Evolutionary conservation across 2,329 filamentous ascomycete genomes (phyloP).

Genomic region (Exophiala mesophila): DNA sequence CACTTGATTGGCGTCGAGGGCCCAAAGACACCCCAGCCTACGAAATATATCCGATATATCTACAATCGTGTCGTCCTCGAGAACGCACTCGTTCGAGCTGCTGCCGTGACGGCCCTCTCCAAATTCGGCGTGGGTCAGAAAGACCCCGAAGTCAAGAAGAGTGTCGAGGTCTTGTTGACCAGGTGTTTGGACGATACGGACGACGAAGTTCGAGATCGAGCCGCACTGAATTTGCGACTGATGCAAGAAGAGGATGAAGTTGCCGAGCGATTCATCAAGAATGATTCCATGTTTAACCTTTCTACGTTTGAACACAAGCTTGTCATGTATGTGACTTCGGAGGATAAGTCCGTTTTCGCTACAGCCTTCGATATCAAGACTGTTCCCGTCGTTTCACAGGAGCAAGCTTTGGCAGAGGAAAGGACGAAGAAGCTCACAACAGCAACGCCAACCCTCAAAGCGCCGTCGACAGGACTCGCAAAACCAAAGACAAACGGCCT

Average conservation of each 20-base stretch:
- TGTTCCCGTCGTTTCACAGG: conserved; percentile 88
- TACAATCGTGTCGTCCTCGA: conserved; percentile 98
- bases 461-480: conserved; percentile 71
- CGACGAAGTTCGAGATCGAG: conserved; percentile 94
- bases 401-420: conserved; percentile 94
- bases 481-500: conserved; percentile 65
- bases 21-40: conserved; percentile 89
- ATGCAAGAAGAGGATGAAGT: conserved; percentile 90
- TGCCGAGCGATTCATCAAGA: conserved; percentile 85
- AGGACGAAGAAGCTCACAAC: conserved; percentile 95
- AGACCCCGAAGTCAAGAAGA: conserved; percentile 93
- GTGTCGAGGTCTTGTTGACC: conserved; percentile 85
- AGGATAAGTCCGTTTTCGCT: conserved; percentile 79
- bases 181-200: conserved; percentile 95
- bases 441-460: conserved; percentile 87
- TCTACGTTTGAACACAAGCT: conserved; percentile 95
- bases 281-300: conserved; percentile 92
- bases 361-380: conserved; percentile 83
- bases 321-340: conserved; percentile 93
- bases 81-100: conserved; percentile 91
- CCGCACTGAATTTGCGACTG: conserved; percentile 82
- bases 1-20: conserved; percentile 92
- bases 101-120: conserved; percentile 88
- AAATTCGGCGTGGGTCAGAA: conserved; percentile 98
- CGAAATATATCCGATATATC: conserved; percentile 98